Base-by-base conservation (phyloP, 257 asterid species). In the Craterostigma plantagineum region DNA sequence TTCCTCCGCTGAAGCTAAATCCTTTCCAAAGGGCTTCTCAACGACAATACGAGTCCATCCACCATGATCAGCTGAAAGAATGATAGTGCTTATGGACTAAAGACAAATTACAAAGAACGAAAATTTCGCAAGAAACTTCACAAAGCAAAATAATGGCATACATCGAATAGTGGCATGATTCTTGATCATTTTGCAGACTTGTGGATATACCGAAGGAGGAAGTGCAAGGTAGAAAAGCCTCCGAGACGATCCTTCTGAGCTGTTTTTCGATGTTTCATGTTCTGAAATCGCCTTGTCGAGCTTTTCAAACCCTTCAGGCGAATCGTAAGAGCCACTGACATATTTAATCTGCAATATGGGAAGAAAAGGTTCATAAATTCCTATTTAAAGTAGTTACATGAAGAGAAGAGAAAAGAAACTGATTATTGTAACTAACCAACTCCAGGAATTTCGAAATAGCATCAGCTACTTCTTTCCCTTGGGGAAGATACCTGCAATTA, bases 31-130 rank as follows among this genome's bases (percentile, higher is more conserved):
- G 48, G 99, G 99, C 70, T 90, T 90, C 86, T 90, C 99, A 52
- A 90, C 94, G 36, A 90, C 92, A 44, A 83, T 63, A 18, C 99
- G 96, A 14, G 96, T 83, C 99, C 99, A 90, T 54, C 99, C 99
- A 35, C 92, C 92, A 63, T 64, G 76, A 69, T 79, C 77, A 62
- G 96, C 99, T 90, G 81, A 18, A 63, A 73, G 13, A 33, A 43
- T 23, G 30, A 23, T 23, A 6, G 30, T 23, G 30, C 6, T 23
- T 23, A 23, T 23, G 30, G 30, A 23, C 30, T 23, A 23, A 23
- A 23, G 2, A 2, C 30, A 23, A n/a, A 23, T 23, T 23, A 23
- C 30, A 23, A 23, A 23, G 30, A 23, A 6, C 30, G 4, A 23
- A 23, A 23, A 2, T 23, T 23, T 23, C 30, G 6, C 30, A 23